These are phyloP conservation scores for Geoglossum cookeanum DNA, from an alignment of 2,329 filamentous ascomycete genomes.

Conservation along the genomic window DNA sequence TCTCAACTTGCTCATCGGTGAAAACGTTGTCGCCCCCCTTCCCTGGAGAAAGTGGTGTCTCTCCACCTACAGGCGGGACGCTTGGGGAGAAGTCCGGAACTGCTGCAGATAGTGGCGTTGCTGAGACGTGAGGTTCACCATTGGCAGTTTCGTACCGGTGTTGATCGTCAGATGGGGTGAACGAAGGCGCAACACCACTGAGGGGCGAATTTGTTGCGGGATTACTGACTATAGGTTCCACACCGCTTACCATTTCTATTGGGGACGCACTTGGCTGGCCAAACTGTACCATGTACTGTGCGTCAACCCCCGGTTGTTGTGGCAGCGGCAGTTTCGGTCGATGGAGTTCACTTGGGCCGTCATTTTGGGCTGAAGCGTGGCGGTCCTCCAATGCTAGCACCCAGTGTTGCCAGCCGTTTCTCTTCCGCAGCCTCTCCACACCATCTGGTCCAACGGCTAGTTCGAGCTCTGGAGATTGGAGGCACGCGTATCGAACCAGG, in stretches of 20 bases:
- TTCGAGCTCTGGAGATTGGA: conserved; percentile 54
- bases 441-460: conserved; percentile 57
- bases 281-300: neutral
- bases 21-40: conserved; percentile 23
- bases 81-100: conserved; percentile 41
- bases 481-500: conserved; percentile 55
- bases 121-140: conserved; percentile 16
- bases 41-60: conserved; percentile 12
- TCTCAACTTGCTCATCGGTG: conserved; percentile 31
- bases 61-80: neutral
- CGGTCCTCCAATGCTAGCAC: conserved; percentile 54
- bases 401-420: conserved; percentile 63
- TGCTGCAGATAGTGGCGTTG: conserved; percentile 39
- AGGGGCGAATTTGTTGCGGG: neutral
- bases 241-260: neutral
- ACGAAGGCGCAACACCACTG: conserved; percentile 14
- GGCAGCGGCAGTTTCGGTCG: neutral
- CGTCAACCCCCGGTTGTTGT: neutral
- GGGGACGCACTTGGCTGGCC: neutral
- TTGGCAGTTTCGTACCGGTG: conserved; percentile 9
- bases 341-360: conserved; percentile 33
- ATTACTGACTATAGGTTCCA: neutral
- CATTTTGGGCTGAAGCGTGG: conserved; percentile 52
- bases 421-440: conserved; percentile 56
- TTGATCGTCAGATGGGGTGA: conserved; percentile 6